Base-by-base conservation (phyloP, 768 basidiomycete species). In the Thelephora aurantiotincta region DNA sequence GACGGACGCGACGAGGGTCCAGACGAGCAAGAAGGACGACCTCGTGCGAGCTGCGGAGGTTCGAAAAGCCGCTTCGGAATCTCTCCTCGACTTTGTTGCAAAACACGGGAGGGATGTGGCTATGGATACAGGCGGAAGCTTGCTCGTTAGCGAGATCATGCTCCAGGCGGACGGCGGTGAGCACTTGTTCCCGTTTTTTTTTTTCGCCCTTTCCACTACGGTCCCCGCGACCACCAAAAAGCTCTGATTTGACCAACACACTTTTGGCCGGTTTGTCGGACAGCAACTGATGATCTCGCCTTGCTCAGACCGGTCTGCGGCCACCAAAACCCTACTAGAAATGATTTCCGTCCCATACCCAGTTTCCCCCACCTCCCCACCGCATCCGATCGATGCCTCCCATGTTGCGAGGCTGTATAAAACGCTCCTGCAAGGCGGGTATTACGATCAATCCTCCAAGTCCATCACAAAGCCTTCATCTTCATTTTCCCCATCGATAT, bases 361-460 rank as follows among this genome's bases (percentile, higher is more conserved):
- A 0, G 70, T 76, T 18, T 56, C 68, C 5, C 75, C 78, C 45
- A 48, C 67, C 0, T 50, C 66, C 11, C 60, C 59, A 11, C 70
- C 73, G 0, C 87, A 91, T 62, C 73, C 75, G 13, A 82, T 93
- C 49, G 82, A 93, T 57, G 71, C 91, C 11, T 77, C 89, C 1
- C 88, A 90, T 55, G 75, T 82, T 0, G 82, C 86, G 2, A 74
- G 92, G 35, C 58, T 92, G 44, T 93, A 89, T 72, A 96, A 96
- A 60, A 79, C 78, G 5, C 76, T 96, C 5, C 70, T 96, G 1
- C 89, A 93, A 58, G 92, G 92, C 5, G 92, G 92, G 0, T 90
- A 93, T 59, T 96, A 80, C 63, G 79, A 77, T 51, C 80, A 78
- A 30, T 60, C 72, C 0, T 72, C 77, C 2, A 70, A 71, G 18